Evolutionary conservation across 2,329 filamentous ascomycete species (phyloP).

Genomic region (Ascochyta koolunga): DNA sequence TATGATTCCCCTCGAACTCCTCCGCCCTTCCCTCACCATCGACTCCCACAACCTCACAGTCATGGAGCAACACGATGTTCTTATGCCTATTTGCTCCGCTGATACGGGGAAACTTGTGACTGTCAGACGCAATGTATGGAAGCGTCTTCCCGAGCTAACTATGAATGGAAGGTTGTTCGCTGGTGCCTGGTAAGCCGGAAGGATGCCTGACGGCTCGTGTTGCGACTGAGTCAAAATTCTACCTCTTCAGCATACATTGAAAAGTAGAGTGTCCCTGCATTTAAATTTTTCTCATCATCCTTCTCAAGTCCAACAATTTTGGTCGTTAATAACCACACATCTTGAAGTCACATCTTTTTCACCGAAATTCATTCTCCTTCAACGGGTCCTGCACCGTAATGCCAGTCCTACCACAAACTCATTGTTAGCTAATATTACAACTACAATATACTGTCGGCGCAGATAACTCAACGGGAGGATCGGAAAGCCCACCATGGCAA

Average conservation of each 20-base stretch:
- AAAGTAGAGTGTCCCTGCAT: neutral
- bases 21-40: neutral
- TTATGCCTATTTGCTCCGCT: neutral
- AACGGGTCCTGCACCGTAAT: too few relatives aligned
- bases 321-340: neutral
- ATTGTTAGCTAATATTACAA: neutral
- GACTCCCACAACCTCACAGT: neutral
- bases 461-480: neutral
- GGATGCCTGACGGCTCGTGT: neutral
- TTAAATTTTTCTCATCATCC: neutral
- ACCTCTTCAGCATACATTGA: neutral
- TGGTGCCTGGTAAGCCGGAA: constrained; percentile 7
- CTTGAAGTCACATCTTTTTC: neutral
- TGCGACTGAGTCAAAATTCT: neutral
- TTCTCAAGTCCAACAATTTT: neutral
- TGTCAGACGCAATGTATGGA: neutral
- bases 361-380: too few relatives aligned
- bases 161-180: neutral
- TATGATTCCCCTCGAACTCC: neutral
- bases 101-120: neutral
- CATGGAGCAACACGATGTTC: neutral
- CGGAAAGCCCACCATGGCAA: constrained; percentile 12
- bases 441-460: neutral
- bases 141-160: neutral
- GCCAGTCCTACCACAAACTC: neutral